Evolutionary conservation across 495 filamentous ascomycete species (phyloP), one percentile per base, ranked within the genome.

Genomic region (Neurospora sp.): DNA sequence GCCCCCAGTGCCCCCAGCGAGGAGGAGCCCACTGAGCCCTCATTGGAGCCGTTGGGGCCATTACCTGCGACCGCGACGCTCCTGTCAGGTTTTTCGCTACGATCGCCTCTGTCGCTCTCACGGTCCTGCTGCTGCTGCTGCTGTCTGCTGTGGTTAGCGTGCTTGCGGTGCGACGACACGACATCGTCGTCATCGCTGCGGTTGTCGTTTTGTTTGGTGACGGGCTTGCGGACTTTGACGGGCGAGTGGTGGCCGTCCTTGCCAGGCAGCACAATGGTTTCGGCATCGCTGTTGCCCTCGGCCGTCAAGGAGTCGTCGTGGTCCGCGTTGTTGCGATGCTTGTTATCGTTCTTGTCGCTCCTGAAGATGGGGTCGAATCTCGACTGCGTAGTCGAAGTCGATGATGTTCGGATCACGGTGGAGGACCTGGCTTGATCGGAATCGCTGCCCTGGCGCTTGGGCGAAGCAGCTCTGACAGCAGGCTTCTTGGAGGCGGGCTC

Each of bases 221-320:
- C 79, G 53, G 53, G 53, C 80, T 92, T 93, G 39, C 88, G 86
- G 73, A 86, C 86, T 79, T 92, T 92, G 71, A 90, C 88, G 2
- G 89, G 88, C 31, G 90, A 90, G 76, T 89, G 79, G 76, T 89
- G 79, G 53, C 89, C 89, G 76, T 93, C 89, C 72, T 92, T 92
- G 46, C 90, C 91, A 27, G 90, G 89, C 31, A 93, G 84, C 65
- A 93, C 91, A 73, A 93, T 92, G 7, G 92, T 94, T 81, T 94
- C 91, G 72, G 92, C 91, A 80, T 94, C 92, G 14, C 91, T 94
- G 78, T 93, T 91, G 71, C 86, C 88, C 44, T 89, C 87, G 72
- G 76, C 81, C 38, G 69, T 79, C 69, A 76, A 80, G 80, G 84
- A 81, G 22, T 84, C 83, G 40, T 84, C 84, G 69, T 77, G 48